phyloP scores from a whole-genome alignment of 2,329 filamentous ascomycete genomes.

The Dendryphion nanum region DNA sequence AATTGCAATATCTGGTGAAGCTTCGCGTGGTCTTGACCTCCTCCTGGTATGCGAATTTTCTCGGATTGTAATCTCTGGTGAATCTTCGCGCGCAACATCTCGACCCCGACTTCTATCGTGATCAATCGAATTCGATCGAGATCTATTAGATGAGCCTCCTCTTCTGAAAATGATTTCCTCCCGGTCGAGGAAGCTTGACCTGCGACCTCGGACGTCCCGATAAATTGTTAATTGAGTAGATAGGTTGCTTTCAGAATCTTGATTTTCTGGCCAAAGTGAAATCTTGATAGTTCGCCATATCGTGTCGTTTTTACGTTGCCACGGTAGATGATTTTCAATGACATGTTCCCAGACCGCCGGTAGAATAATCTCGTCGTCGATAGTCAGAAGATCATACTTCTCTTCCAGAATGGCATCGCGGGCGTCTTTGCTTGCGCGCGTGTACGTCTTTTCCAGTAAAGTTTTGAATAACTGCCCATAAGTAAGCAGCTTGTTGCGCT shows the following conservation, averaged over 20 bases:
- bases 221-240: no score
- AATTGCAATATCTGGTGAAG: no score
- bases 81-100: no score
- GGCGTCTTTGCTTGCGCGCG: conserved; percentile 1
- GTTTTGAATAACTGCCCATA: not conserved
- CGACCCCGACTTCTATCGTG: no score
- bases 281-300: conserved; percentile 1
- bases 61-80: no score
- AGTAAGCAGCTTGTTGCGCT: not conserved
- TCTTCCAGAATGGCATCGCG: conserved; percentile 8
- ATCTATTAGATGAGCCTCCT: no score
- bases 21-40: no score
- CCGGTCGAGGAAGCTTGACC: no score
- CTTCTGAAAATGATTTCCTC: no score
- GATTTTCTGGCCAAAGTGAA: not conserved
- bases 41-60: no score
- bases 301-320: conserved; percentile 1
- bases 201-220: no score
- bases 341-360: conserved; percentile 19
- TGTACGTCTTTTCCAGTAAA: conserved; percentile 16
- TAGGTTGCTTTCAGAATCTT: not conserved
- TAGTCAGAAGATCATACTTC: conserved; percentile 13
- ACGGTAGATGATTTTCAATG: conserved; percentile 7
- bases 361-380: conserved; percentile 12
- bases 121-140: no score